Percentiles rank a stretch among this genome's conserved stretches.
Evolutionary conservation across 1,284 basidiomycete species (phyloP).

Genomic region (Xanthoconium separans): DNA sequence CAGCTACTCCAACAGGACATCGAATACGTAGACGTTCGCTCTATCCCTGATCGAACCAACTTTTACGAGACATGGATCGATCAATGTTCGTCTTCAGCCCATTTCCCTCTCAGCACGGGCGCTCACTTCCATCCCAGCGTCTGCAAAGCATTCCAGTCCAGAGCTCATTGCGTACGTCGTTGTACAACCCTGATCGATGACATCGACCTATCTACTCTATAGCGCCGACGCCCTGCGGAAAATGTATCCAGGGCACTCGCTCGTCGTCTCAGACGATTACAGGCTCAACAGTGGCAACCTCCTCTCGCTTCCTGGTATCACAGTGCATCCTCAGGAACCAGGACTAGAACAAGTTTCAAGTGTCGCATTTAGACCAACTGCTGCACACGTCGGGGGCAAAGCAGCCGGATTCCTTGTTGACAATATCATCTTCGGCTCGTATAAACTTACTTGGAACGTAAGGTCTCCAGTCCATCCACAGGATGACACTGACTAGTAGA

Average conservation of each 20-base stretch:
- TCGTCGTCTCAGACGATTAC: constrained; percentile 52
- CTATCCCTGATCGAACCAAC: constrained; percentile 13
- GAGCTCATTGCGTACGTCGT: constrained; percentile 45
- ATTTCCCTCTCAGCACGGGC: background rate
- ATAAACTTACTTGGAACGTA: constrained; percentile 61
- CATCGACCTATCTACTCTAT: constrained; percentile 2
- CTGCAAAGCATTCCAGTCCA: constrained; percentile 46
- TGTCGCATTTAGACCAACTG: constrained; percentile 47
- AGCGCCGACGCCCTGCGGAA: constrained; percentile 55
- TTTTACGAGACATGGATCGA: constrained; percentile 56
- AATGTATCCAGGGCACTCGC: constrained; percentile 59
- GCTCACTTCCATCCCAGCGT: constrained; percentile 38
- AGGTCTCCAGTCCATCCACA: constrained; percentile 15
- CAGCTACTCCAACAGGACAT: constrained; percentile 18
- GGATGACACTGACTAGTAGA: background rate
- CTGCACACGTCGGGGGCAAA: constrained; percentile 39
- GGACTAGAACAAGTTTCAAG: constrained; percentile 47
- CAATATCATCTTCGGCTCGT: constrained; percentile 51
- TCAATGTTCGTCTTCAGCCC: constrained; percentile 40
- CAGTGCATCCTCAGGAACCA: constrained; percentile 36
- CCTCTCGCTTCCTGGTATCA: constrained; percentile 50
- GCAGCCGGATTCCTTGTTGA: constrained; percentile 54
- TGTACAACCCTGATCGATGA: background rate
- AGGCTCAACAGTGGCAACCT: constrained; percentile 41
- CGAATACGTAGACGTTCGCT: constrained; percentile 27